Base-by-base conservation (phyloP, 2,329 filamentous ascomycete genomes). In the Whalleya microplaca region DNA sequence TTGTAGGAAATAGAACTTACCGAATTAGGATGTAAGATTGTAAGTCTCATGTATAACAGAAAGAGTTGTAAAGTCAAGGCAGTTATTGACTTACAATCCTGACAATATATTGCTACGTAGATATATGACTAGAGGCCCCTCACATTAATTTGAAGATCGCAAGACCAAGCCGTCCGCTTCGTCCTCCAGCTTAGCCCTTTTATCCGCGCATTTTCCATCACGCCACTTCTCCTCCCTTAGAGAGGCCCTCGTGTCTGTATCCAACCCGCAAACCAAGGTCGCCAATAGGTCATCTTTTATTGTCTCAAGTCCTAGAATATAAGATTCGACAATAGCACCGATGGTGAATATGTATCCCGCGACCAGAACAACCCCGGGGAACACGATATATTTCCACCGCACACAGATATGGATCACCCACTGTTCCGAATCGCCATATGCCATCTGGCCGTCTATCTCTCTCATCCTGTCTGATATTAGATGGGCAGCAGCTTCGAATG, bases 341-440 rank as follows among this genome's bases (percentile, higher is more conserved):
- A 55, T 20, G 10, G 47, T 37, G 43, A 48, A 58, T 4, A 45
- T 42, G 9, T 47, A 49, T 8, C 45, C 55, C 12, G 32, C 21
- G 23, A 48, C 16, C n/a, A 46, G 42, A 14, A 44, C 27, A 16
- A 53, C 32, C 3, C 49, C 55, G 3, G 55, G 55, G 16, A 58
- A 53, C 9, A 45, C 46, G 7, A 53, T 41, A n/a, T 42, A 48
- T 0, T 32, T 12, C 55, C 55, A 58, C 46, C 48, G 41, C 14
- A 58, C 48, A 4, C 48, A 29, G 20, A 23, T 53, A 21, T 46
- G 55, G 27, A 54, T 45, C 2, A 41, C 21, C 55, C 55, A 58
- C 23, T 54, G 46, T 37, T 50, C 41, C 18, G 44, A 43, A 27
- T 14, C 16, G 10, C 55, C 55, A 1, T 41, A 3, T 2, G 27